Conservation (phyloP, 192 early-diverging fungal species). For the Piromyces finnis region DNA sequence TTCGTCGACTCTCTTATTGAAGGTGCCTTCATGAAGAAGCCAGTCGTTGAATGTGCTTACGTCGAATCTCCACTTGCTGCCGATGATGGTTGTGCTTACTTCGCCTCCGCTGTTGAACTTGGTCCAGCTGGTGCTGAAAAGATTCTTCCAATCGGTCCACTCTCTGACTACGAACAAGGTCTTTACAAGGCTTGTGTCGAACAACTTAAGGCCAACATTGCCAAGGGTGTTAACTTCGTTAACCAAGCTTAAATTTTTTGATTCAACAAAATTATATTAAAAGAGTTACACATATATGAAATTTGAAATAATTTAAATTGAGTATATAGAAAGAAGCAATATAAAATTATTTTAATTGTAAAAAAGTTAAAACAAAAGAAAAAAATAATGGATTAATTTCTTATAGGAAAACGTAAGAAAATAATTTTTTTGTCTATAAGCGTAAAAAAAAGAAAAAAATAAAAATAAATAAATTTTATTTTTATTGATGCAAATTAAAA, state of each 20-base stretch:
- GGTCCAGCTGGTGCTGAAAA: slow-evolving; percentile 57
- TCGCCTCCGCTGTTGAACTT: slow-evolving; percentile 57
- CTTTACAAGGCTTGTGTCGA: slow-evolving; percentile 54
- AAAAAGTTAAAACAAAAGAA: no score
- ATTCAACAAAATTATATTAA: not conserved
- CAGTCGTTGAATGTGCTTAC: slow-evolving; percentile 76
- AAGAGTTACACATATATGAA: not conserved
- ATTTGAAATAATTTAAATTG: not conserved
- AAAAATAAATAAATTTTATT: no score
- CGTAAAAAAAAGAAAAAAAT: no score
- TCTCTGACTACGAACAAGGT: slow-evolving; percentile 64
- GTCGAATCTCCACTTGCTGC: slow-evolving; percentile 51
- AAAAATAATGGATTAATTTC: no score
- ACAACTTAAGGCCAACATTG: slow-evolving; percentile 77
- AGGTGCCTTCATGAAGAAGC: slow-evolving; percentile 35
- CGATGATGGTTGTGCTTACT: slow-evolving; percentile 39
- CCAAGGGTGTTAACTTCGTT: slow-evolving; percentile 71
- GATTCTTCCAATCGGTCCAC: slow-evolving; percentile 61
- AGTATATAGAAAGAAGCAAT: no score
- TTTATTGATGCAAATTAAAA: no score
- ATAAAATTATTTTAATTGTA: no score
- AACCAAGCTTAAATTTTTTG: slow-evolving; percentile 2
- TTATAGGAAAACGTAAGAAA: no score
- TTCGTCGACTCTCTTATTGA: slow-evolving; percentile 78
- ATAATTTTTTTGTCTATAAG: no score